Evolutionary conservation across 208 protist species (phyloP).

Genomic region (Strigomonas galati): DNA sequence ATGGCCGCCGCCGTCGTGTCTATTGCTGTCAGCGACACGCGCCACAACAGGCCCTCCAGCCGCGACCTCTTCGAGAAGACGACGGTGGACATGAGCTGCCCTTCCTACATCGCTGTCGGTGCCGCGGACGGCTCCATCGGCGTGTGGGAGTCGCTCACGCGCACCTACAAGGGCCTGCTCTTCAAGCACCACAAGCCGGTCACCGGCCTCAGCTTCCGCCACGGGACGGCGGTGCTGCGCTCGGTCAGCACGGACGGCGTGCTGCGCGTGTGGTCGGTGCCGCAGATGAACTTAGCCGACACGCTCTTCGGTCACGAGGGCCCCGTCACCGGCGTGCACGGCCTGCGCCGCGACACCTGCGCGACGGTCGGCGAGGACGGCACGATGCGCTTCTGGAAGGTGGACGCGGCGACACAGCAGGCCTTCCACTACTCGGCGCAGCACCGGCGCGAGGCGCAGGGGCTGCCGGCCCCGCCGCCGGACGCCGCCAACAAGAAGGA

Average conservation of each 20-base stretch:
- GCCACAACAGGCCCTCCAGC: conserved; percentile 46
- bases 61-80: conserved; percentile 78
- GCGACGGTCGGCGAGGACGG: conserved; percentile 82
- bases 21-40: conserved; percentile 80
- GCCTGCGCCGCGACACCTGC: conserved; percentile 66
- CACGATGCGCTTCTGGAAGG: conserved; percentile 88
- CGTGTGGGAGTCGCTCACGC: conserved; percentile 73
- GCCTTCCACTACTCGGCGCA: conserved; percentile 41
- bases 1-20: conserved; percentile 60
- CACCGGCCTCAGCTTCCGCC: conserved; percentile 82
- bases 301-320: conserved; percentile 87
- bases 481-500: conserved; percentile 11
- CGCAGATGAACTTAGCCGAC: conserved; percentile 83
- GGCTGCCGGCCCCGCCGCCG: background rate
- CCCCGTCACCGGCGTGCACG: conserved; percentile 46
- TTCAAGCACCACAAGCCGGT: conserved; percentile 81
- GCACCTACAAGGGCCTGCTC: conserved; percentile 66
- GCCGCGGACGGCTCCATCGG: conserved; percentile 75
- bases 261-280: conserved; percentile 84
- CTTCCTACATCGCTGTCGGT: conserved; percentile 81
- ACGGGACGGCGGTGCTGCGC: conserved; percentile 58
- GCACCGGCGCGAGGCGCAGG: conserved; percentile 1
- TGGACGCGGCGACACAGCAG: conserved; percentile 85
- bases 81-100: conserved; percentile 69
- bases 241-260: conserved; percentile 74